phyloP scores from a whole-genome alignment of 2,329 filamentous ascomycete genomes.

The Ceratocystis alfenasii region DNA sequence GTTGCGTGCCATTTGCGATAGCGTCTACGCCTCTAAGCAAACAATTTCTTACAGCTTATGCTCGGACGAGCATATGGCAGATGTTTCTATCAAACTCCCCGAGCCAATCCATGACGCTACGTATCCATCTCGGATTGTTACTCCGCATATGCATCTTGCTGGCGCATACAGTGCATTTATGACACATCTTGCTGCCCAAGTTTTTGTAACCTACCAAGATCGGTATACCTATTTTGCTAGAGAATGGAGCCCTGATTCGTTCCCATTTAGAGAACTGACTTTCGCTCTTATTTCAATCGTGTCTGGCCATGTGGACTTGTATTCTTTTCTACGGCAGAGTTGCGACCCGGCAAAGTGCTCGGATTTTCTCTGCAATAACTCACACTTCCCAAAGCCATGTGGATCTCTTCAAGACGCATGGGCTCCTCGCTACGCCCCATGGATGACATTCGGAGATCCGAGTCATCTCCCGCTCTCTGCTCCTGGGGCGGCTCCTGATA shows the following conservation, averaged over 20 bases:
- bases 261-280: constrained; percentile 24
- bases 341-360: neutral
- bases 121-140: constrained; percentile 14
- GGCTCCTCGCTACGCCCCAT: neutral
- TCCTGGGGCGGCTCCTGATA: constrained; percentile 3
- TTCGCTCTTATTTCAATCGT: constrained; percentile 23
- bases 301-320: neutral
- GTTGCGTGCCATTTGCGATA: constrained; percentile 13
- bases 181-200: neutral
- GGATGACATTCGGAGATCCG: neutral
- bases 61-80: neutral
- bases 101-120: neutral
- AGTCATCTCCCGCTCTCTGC: neutral
- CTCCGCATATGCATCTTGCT: neutral
- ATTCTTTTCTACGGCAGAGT: neutral
- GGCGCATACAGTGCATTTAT: neutral
- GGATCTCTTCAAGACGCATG: neutral
- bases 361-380: neutral
- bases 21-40: constrained; percentile 18
- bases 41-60: constrained; percentile 21
- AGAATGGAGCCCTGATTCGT: constrained; percentile 23
- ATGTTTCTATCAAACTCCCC: constrained; percentile 21
- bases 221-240: constrained; percentile 21
- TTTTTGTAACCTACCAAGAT: constrained; percentile 16
- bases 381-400: neutral